Conservation (phyloP, 1,284 basidiomycete genomes). For the Thelephora terrestris region DNA sequence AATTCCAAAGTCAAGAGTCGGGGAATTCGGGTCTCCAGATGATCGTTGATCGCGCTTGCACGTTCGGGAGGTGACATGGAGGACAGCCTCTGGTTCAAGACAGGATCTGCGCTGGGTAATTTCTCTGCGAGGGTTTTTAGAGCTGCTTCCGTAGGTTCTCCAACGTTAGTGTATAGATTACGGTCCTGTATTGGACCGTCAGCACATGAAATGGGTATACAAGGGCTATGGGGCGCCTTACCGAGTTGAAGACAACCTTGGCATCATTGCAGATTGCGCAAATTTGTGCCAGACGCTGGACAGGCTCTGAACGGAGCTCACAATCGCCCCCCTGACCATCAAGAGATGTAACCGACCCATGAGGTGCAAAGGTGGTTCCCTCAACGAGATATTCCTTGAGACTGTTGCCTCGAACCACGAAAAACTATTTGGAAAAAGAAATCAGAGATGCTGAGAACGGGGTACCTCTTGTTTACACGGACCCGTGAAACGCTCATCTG, state of each 20-base stretch:
- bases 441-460: neutral
- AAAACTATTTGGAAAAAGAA: slow-evolving; percentile 41
- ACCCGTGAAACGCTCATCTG: slow-evolving; percentile 92
- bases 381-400: slow-evolving; percentile 73
- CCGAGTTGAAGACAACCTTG: slow-evolving; percentile 77
- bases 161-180: slow-evolving; percentile 72
- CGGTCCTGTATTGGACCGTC: slow-evolving; percentile 49
- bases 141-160: slow-evolving; percentile 96
- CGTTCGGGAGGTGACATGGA: slow-evolving; percentile 52
- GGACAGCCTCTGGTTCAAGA: slow-evolving; percentile 45
- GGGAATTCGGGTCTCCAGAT: slow-evolving; percentile 65
- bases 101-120: slow-evolving; percentile 49
- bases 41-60: slow-evolving; percentile 76
- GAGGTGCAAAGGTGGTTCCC: slow-evolving; percentile 84
- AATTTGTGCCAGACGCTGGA: slow-evolving; percentile 82
- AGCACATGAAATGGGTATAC: neutral
- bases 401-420: slow-evolving; percentile 51
- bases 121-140: slow-evolving; percentile 93
- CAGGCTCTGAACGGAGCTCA: slow-evolving; percentile 59
- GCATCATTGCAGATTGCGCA: slow-evolving; percentile 89
- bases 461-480: slow-evolving; percentile 15
- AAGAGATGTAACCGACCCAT: slow-evolving; percentile 59
- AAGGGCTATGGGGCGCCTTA: slow-evolving; percentile 26
- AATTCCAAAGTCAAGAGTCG: slow-evolving; percentile 94
- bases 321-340: slow-evolving; percentile 47